Evolutionary conservation across 176 grass and related monocot species (phyloP).

Genomic region (Miscanthus lutarioriparius): DNA sequence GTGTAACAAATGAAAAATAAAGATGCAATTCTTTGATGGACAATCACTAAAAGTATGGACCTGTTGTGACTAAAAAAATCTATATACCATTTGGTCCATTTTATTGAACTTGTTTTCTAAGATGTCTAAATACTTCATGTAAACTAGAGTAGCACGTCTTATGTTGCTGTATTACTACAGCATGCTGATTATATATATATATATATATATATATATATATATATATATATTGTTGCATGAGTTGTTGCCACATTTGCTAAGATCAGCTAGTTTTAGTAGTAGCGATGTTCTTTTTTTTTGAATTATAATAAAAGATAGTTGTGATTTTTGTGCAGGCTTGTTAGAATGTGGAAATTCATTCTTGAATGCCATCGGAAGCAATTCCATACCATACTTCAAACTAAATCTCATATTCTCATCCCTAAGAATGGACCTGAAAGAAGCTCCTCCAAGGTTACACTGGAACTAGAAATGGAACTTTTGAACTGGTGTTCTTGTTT

Average conservation of each 20-base stretch:
- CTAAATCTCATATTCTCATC: slow-evolving; percentile 59
- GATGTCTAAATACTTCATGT: background rate
- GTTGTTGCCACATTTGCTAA: background rate
- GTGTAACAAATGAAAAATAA: background rate
- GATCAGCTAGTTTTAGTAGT: background rate
- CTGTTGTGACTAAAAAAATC: background rate
- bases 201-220: background rate
- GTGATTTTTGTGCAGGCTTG: slow-evolving; percentile 53
- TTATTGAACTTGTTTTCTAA: background rate
- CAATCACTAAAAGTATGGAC: background rate
- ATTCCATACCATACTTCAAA: slow-evolving; percentile 70
- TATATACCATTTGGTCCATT: background rate
- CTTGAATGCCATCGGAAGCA: slow-evolving; percentile 80
- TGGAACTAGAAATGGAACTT: slow-evolving; percentile 79
- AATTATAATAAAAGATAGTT: slow-evolving; percentile 5
- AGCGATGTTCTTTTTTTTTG: background rate
- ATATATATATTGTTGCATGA: background rate
- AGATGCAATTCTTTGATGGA: background rate
- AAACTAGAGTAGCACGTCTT: background rate
- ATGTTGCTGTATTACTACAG: background rate
- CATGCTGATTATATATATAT: background rate
- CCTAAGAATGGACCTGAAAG: slow-evolving; percentile 54
- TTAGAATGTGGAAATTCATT: slow-evolving; percentile 82
- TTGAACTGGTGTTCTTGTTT: slow-evolving; percentile 90
- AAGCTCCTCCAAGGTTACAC: slow-evolving; percentile 51